A percentile compares a stretch with the other conserved stretches of the same genome.
phyloP scores from a whole-genome alignment of 2,329 filamentous ascomycete genomes.

The Phyllosticta citrichinensis region DNA sequence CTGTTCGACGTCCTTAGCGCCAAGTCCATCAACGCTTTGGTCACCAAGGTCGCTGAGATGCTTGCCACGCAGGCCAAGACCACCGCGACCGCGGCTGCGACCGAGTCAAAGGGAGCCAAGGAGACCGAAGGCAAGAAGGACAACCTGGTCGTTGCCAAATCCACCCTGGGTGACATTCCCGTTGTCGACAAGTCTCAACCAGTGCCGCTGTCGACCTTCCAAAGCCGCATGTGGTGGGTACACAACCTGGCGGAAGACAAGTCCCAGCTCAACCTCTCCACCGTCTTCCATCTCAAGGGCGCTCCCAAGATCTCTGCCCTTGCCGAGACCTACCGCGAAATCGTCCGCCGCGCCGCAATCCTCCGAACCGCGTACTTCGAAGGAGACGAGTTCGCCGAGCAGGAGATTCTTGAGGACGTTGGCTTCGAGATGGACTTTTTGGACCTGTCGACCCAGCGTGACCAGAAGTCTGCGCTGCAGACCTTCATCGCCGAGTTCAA shows the following conservation, averaged over 20 bases:
- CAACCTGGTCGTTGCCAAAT: background rate
- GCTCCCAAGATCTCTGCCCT: slow-evolving; percentile 11
- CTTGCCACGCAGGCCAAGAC: background rate
- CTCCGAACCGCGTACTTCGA: slow-evolving; percentile 16
- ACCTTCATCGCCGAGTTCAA: slow-evolving; percentile 4
- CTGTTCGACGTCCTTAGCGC: slow-evolving; percentile 36
- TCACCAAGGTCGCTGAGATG: background rate
- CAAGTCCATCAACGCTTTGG: slow-evolving; percentile 3
- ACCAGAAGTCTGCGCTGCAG: slow-evolving; percentile 12
- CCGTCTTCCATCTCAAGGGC: slow-evolving; percentile 13
- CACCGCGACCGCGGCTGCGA: background rate
- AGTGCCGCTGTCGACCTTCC: slow-evolving; percentile 19
- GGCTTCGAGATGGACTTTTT: slow-evolving; percentile 12
- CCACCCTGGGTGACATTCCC: background rate
- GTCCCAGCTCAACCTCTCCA: slow-evolving; percentile 15
- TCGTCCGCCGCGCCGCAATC: slow-evolving; percentile 14
- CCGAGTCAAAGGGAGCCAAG: background rate
- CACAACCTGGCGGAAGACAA: slow-evolving; percentile 17
- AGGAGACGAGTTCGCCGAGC: slow-evolving; percentile 18
- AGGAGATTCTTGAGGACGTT: slow-evolving; percentile 13
- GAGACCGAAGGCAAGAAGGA: background rate
- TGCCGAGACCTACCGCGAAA: slow-evolving; percentile 11
- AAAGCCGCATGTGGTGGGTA: slow-evolving; percentile 18
- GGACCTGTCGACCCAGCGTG: slow-evolving; percentile 13
- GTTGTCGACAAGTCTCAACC: background rate